Base-by-base conservation (phyloP, 164 flowering plant species). In the Magnolia changhungtana region DNA sequence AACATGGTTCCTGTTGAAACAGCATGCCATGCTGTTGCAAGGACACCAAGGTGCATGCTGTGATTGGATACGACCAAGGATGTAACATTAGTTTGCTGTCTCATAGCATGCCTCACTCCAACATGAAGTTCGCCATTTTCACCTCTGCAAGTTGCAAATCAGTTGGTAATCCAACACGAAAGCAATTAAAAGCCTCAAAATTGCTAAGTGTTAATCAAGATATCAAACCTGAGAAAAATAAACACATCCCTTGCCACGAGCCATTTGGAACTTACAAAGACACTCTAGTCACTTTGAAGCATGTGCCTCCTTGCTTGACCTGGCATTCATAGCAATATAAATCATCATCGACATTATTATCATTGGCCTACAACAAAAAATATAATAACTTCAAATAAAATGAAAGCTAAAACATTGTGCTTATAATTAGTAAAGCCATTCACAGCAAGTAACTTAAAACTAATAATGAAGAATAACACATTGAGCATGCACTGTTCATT, bases 191-290 rank as follows among this genome's bases (percentile, higher is more conserved):
- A 24, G 3, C 21, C 1, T 19, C 1, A 29, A 67, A 78, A 27
- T 19, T 9, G 51, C 49, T 18, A 70, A 20, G 18, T 20, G 73
- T 18, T 8, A 50, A 45, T 2, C 23, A 2, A 67, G 37, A 76
- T 50, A 77, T 51, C 69, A 75, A 63, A 96, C 99, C 99, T 94
- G 51, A 96, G 86, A 84, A 96, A 96, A 70, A 96, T 94, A 78
- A 96, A 96, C 24, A 98, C 98, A 88, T 96, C 99, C 20, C 99
- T 98, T 8, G 98, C 99, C 74, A 94, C 98, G 75, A 96, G 99
- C 84, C 91, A 89, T 80, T 96, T 96, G n/a, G 98, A 91, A 83
- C 98, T 92, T 72, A 96, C 98, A 85, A 96, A 96, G 29, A 92
- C 96, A 77, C 98, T 94, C 98, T 94, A 96, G 45, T 98, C 99